phyloP scores from a whole-genome alignment of 2,329 filamentous ascomycete species.

The Lasiodiplodia citricola region DNA sequence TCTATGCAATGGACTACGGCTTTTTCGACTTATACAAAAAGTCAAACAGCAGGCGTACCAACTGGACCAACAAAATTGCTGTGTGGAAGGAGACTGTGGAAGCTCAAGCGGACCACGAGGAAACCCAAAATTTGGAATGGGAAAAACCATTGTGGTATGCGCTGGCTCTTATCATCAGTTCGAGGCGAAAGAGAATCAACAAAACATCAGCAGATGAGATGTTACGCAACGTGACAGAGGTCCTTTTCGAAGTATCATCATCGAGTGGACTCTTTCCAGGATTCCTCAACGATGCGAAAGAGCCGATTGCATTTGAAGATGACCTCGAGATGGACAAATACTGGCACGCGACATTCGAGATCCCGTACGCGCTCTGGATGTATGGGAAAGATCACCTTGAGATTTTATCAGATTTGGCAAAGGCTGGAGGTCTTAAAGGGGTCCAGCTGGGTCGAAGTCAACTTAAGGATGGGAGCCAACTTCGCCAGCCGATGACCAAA shows the following conservation, averaged over 20 bases:
- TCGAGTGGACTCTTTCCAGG: background rate
- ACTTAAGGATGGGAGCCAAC: no score
- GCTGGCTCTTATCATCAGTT: background rate
- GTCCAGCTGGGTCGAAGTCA: no score
- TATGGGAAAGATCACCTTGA: background rate
- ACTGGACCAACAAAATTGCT: no score
- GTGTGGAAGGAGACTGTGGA: no score
- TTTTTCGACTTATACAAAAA: background rate
- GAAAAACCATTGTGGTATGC: background rate
- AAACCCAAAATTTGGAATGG: no score
- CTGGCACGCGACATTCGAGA: background rate
- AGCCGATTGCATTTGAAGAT: background rate
- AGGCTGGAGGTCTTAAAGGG: no score
- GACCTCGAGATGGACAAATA: background rate
- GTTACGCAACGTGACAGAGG: accelerated
- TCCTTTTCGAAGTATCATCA: background rate
- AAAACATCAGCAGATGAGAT: background rate
- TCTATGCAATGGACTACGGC: background rate
- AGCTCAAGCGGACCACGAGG: no score
- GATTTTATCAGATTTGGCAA: no score
- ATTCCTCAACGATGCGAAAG: accelerated
- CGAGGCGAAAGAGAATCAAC: background rate
- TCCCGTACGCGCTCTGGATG: background rate
- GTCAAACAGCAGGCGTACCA: no score
- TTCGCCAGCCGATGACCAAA: no score